These are phyloP conservation scores for Yamagishiella unicocca DNA, from an alignment of 139 green algal species.

Conservation along the genomic window DNA sequence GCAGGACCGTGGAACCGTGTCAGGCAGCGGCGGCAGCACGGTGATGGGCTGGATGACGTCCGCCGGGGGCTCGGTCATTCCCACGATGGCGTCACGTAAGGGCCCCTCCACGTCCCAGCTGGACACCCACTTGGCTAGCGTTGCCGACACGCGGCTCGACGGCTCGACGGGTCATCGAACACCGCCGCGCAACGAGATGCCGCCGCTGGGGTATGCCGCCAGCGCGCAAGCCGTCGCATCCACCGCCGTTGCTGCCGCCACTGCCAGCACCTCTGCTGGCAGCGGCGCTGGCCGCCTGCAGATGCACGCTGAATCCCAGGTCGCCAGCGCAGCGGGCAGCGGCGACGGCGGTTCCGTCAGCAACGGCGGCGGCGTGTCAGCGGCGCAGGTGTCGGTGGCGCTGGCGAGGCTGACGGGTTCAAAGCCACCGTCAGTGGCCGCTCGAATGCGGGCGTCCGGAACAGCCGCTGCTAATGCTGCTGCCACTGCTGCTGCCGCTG, in stretches of 20 bases:
- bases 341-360: background rate
- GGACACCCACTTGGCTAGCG: background rate
- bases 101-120: background rate
- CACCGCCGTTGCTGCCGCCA: too few species aligned
- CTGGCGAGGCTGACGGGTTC: too few species aligned
- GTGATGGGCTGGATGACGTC: constrained; percentile 1
- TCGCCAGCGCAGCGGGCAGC: background rate
- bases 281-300: background rate
- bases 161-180: background rate
- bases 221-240: too few species aligned
- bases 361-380: too few species aligned
- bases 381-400: too few species aligned
- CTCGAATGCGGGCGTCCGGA: too few species aligned
- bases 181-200: too few species aligned
- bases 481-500: too few species aligned
- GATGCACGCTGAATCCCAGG: background rate
- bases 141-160: background rate
- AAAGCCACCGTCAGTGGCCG: too few species aligned
- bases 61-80: background rate
- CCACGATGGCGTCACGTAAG: background rate
- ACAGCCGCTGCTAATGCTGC: too few species aligned
- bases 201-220: too few species aligned
- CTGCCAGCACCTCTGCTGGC: background rate
- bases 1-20: background rate
- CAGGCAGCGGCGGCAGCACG: background rate